phyloP scores from a whole-genome alignment of 345 rosid species.

The Hevea brasiliensis region DNA sequence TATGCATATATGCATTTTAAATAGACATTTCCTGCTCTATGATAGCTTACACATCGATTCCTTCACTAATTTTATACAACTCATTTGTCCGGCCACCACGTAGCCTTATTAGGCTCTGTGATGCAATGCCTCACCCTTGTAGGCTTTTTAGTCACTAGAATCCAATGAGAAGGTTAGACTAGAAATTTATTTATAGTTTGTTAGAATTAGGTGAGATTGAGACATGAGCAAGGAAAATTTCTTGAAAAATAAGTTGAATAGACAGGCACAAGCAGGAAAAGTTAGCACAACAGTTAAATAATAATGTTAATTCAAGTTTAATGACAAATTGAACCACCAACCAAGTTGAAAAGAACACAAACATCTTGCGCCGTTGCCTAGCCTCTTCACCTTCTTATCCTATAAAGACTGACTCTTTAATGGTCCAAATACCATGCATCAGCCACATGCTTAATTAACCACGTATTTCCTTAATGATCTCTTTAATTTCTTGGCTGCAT shows the following conservation, averaged over 20 bases:
- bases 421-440: too few species aligned
- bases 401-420: not conserved
- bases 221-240: not conserved
- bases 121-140: not conserved
- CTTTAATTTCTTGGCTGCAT: too few species aligned
- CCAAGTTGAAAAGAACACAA: slow-evolving; percentile 4
- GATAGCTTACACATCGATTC: too few species aligned
- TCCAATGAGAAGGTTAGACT: not conserved
- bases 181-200: slow-evolving; percentile 2
- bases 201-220: slow-evolving; percentile 13
- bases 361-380: not conserved
- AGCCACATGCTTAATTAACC: too few species aligned
- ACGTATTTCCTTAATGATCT: too few species aligned
- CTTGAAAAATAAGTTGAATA: not conserved
- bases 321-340: not conserved
- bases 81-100: too few species aligned
- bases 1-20: too few species aligned
- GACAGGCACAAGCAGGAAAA: not conserved
- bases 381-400: not conserved
- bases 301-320: not conserved
- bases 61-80: too few species aligned
- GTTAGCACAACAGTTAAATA: not conserved
- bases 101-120: not conserved
- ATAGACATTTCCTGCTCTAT: too few species aligned
- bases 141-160: not conserved